A percentile compares a stretch with the other conserved stretches of the same genome.
Conservation (phyloP, 768 basidiomycete genomes). For the Pleurotus pulmonarius region DNA sequence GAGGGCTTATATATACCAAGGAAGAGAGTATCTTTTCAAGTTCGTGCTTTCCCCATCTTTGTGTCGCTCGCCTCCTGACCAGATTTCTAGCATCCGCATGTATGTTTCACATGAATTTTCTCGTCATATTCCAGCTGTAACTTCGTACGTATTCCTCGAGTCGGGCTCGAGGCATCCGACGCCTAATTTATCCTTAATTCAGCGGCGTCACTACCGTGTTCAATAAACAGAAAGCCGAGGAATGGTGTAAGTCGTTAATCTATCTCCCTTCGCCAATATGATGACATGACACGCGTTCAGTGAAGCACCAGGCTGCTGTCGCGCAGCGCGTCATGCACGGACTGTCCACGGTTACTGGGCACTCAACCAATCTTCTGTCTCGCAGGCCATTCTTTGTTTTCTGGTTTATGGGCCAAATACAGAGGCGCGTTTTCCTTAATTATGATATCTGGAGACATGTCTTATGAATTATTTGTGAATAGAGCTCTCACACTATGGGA, state of each 20-base stretch:
- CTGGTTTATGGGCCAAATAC: conserved; percentile 75
- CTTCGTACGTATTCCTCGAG: conserved; percentile 36
- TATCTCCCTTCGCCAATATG: conserved; percentile 3
- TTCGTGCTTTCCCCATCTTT: conserved; percentile 28
- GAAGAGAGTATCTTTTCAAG: conserved; percentile 77
- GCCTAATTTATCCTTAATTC: background rate
- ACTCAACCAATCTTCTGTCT: conserved; percentile 42
- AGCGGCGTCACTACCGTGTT: conserved; percentile 44
- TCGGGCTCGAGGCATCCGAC: background rate
- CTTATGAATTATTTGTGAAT: conserved; percentile 7
- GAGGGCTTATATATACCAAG: conserved; percentile 63
- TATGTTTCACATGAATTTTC: conserved; percentile 69
- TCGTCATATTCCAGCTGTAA: conserved; percentile 56
- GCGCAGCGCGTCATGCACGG: conserved; percentile 58
- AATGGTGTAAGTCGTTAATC: conserved; percentile 58
- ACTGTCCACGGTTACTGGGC: conserved; percentile 58
- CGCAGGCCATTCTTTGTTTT: conserved; percentile 65
- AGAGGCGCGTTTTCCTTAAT: conserved; percentile 32
- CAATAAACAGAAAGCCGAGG: conserved; percentile 55
- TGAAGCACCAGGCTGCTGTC: conserved; percentile 57
- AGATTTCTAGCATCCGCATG: conserved; percentile 54
- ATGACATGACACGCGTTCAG: conserved; percentile 27
- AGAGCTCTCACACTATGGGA: conserved; percentile 61
- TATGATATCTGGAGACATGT: conserved; percentile 3
- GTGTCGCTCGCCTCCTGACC: conserved; percentile 6